Percentiles rank a stretch among this genome's conserved stretches.
These are phyloP conservation scores for Pseudopediastrum boryanum DNA, from an alignment of 139 green algal genomes.

Conservation along the genomic window DNA sequence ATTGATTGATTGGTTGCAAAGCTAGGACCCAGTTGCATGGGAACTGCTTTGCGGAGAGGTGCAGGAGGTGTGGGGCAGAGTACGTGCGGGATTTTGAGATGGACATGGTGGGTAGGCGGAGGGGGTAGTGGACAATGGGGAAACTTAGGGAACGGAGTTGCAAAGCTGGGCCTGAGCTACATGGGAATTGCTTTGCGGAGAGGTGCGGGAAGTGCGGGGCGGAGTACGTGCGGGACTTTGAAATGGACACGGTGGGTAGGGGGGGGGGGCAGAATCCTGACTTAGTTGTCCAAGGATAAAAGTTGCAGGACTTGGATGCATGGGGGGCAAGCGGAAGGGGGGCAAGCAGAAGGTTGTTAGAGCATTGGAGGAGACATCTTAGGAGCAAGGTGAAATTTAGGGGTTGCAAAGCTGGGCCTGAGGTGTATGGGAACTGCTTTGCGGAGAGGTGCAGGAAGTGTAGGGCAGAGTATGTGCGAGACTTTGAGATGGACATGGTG, in stretches of 20 bases:
- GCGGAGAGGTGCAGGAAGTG: slow-evolving; percentile 85
- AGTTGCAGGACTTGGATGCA: too few relatives aligned
- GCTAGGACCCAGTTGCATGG: slow-evolving; percentile 99
- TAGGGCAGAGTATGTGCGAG: slow-evolving; percentile 77
- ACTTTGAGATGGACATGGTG: slow-evolving; percentile 94
- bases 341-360: too few relatives aligned
- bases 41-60: slow-evolving; percentile 95
- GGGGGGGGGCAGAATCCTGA: too few relatives aligned
- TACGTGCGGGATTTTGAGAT: slow-evolving; percentile 96
- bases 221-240: slow-evolving; percentile 92
- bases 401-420: too few relatives aligned
- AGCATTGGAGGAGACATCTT: too few relatives aligned
- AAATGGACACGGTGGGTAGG: slow-evolving; percentile 89
- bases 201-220: slow-evolving; percentile 74
- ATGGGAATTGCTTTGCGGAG: slow-evolving; percentile 97
- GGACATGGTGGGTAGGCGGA: slow-evolving; percentile 79
- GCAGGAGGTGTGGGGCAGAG: slow-evolving; percentile 69
- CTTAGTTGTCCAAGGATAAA: too few relatives aligned
- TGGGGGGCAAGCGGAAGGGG: too few relatives aligned
- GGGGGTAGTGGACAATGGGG: too few relatives aligned
- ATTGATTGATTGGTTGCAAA: too few relatives aligned
- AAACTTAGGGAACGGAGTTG: too few relatives aligned
- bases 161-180: too few relatives aligned
- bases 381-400: too few relatives aligned
- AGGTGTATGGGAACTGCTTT: slow-evolving; percentile 98